Conservation (phyloP, 768 basidiomycete genomes). For the Pluteus cervinus region DNA sequence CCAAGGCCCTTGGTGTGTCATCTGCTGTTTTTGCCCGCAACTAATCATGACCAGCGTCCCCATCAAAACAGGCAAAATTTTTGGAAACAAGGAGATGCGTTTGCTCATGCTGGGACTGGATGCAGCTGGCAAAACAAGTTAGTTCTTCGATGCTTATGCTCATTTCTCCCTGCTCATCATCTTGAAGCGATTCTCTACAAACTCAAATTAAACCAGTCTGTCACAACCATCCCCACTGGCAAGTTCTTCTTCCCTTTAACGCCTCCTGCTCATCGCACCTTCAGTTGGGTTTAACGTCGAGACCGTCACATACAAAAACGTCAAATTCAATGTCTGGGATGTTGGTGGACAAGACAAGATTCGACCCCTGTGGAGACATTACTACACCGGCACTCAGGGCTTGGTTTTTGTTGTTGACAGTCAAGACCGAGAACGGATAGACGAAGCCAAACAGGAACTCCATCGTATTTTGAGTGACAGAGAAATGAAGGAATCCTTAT, state of each 20-base stretch:
- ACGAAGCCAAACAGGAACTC: constrained; percentile 93
- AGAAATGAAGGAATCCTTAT: constrained; percentile 95
- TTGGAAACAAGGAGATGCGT: constrained; percentile 99
- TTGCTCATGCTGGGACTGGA: constrained; percentile 95
- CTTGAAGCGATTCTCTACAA: constrained; percentile 92
- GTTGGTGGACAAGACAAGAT: constrained; percentile 99
- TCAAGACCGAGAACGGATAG: constrained; percentile 90
- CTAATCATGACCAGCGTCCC: constrained; percentile 7
- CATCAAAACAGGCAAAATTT: constrained; percentile 69
- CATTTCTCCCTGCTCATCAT: constrained; percentile 4
- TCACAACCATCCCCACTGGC: constrained; percentile 98
- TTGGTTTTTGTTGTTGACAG: constrained; percentile 98
- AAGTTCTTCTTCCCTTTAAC: constrained; percentile 11
- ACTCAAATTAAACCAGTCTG: constrained; percentile 97
- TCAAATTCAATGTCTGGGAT: constrained; percentile 93
- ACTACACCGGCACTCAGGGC: constrained; percentile 98
- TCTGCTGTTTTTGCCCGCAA: constrained; percentile 8
- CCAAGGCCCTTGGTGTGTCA: constrained; percentile 69
- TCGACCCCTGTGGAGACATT: constrained; percentile 96
- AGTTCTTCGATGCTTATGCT: constrained; percentile 25
- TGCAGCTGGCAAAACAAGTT: constrained; percentile 98
- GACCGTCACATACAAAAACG: constrained; percentile 98
- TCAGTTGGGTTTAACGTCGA: constrained; percentile 98
- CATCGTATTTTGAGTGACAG: constrained; percentile 94
- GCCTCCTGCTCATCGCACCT: constrained; percentile 5